Base-by-base conservation (phyloP, 306 rosid species). In the Begonia peltatifolia region DNA sequence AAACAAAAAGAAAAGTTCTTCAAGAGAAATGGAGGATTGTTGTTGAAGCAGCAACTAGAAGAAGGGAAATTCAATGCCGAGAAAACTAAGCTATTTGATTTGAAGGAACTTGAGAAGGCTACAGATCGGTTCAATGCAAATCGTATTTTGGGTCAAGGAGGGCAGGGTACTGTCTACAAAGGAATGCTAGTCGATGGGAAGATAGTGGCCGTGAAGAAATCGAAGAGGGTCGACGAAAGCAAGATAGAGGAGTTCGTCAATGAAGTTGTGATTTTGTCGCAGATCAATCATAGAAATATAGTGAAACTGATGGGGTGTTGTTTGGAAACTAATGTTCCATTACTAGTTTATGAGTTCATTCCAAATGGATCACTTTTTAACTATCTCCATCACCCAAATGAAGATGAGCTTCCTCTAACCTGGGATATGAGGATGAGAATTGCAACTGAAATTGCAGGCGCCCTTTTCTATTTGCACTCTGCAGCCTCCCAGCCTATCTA, bases 371-470 rank as follows among this genome's bases (percentile, higher is more conserved):
- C 76, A 5, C 84, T 79, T 17, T 59, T 60, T n/a, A 53, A 76
- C 2, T 80, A 79, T 51, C 64, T 75, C 56, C 77, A 58, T 10
- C 44, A 35, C 48, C 54, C 71, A 63, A 57, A 67, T 10, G 48
- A 16, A 6, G 69, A 71, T 3, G 14, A 10, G 2, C 8, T 46
- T 41, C 71, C 71, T 12, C 72, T 82, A 54, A 50, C 83, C 2
- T 83, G 77, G 78, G 68, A 80, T 0, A 25, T 0, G 13, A 71
- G 94, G 14, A 58, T 77, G 3, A 55, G 71, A 61, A 74, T 84
- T 48, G 83, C 87, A 1, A 69, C 69, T 42, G 87, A 84, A 38
- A 80, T 84, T 55, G 80, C 94, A 2, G 87, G 80, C 48, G 94
- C 87, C 44, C 41, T 84, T 36, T 67, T 84, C 2, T 77, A 84